Percentiles rank a stretch among this genome's conserved stretches.
These are phyloP conservation scores for Candida sojae DNA, from an alignment of 1,139 yeast genomes.

Conservation along the genomic window DNA sequence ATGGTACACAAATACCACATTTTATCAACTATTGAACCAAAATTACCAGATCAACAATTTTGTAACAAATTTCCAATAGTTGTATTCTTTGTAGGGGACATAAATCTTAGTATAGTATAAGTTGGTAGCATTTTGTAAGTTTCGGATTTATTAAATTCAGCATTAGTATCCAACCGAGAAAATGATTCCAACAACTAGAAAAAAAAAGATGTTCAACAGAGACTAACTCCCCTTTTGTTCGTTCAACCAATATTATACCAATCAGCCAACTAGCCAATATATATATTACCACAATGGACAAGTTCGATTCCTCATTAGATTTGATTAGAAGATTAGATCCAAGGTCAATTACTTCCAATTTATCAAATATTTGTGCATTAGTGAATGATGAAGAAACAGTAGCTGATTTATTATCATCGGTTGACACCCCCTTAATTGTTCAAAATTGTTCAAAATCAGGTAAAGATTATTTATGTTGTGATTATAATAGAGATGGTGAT, in stretches of 20 bases:
- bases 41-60: no score
- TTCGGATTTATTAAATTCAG: no score
- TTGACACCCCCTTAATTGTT: constrained; percentile 79
- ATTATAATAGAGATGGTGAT: constrained; percentile 94
- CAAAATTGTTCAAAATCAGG: constrained; percentile 59
- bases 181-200: neutral
- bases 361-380: constrained; percentile 68
- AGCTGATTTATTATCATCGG: constrained; percentile 82
- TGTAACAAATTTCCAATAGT: no score
- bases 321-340: constrained; percentile 87
- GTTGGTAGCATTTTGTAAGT: no score
- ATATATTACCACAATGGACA: constrained; percentile 31
- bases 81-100: no score
- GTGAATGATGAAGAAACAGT: constrained; percentile 60
- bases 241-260: no score
- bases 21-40: no score
- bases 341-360: constrained; percentile 58
- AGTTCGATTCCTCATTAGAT: constrained; percentile 86
- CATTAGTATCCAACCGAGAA: no score
- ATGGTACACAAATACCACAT: no score
- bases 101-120: no score
- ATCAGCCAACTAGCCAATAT: neutral
- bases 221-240: neutral
- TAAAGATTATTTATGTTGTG: constrained; percentile 80
- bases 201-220: neutral